Base-by-base conservation (phyloP, 2,329 filamentous ascomycete genomes). In the Trichophaea hybrida region DNA sequence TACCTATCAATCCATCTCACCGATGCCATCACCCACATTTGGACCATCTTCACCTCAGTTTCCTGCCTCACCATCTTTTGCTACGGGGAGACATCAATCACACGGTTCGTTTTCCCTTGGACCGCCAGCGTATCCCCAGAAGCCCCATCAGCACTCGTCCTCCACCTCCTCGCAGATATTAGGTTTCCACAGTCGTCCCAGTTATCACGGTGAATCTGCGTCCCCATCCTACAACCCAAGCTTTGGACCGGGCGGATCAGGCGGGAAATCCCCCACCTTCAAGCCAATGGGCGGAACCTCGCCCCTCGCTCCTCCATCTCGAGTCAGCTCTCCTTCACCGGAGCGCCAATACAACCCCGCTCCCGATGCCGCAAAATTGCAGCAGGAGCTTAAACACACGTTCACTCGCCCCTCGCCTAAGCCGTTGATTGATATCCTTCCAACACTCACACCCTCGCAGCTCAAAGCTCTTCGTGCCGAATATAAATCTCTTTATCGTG, bases 401-500 rank as follows among this genome's bases (percentile, higher is more conserved):
- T 80, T 78, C 53, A 73, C 74, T 17, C 73, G 79, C 15, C 80
- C 85, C 2, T 84, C 94, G 67, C 79, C 81, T 0, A 79, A 80
- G 44, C 79, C 84, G 0, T 77, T 97, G 8, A 84, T 91, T 67
- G 85, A 89, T 65, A 88, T 97, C 65, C 78, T 97, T 0, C 91
- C 93, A 0, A 80, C 80, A 5, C 78, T 97, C 33, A 85, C 86
- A 0, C 86, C 94, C 68, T 88, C 94, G 66, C 88, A 97, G 70
- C 81, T 97, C 61, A 80, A 94, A 72, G 82, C 88, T 64, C 78
- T 98, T 32, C 83, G 91, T n/a, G 75, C 76, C 37, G 88, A 94
- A 71, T 97, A 97, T 76, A 97, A 97, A 74, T 82, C 82, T 46
- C 80, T 91, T 56, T 88, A 93, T 70, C 94, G 82, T 68, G 86